Evolutionary conservation across 257 asterid species (phyloP).

Genomic region (Solanum gandarillasii): DNA sequence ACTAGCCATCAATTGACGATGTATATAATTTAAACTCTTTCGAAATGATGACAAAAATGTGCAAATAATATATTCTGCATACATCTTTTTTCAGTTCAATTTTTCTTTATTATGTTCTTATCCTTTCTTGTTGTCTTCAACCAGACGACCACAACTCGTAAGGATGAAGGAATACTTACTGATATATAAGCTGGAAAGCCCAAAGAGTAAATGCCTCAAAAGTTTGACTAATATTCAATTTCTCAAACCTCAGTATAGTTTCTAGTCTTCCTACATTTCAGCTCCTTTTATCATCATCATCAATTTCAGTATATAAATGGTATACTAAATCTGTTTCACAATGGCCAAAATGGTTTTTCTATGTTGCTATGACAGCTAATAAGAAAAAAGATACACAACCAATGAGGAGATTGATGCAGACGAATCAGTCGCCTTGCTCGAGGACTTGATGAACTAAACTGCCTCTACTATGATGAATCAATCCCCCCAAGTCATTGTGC

Average conservation of each 20-base stretch:
- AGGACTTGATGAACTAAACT: not conserved
- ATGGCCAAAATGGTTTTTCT: not conserved
- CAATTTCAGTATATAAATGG: not conserved
- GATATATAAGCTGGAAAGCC: not conserved
- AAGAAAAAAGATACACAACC: not conserved
- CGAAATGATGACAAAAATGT: not conserved
- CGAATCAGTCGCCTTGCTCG: not conserved
- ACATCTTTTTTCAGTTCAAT: not conserved
- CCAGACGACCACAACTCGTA: not conserved
- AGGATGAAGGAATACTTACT: not conserved
- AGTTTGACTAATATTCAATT: not conserved
- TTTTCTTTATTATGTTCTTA: not conserved
- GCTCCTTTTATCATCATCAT: not conserved
- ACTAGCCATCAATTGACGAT: not conserved
- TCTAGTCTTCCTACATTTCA: not conserved
- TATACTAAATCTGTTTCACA: not conserved
- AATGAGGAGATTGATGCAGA: not conserved
- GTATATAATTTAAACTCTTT: not conserved
- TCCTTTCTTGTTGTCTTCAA: not conserved
- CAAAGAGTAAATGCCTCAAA: not conserved
- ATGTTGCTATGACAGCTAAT: not conserved
- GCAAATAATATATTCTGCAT: not conserved
- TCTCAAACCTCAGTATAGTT: not conserved
- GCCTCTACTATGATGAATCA: not conserved
- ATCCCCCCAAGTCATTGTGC: slow-evolving; percentile 3